phyloP scores from a whole-genome alignment of 2,329 filamentous ascomycete species.

The Penicillium sumatraense region DNA sequence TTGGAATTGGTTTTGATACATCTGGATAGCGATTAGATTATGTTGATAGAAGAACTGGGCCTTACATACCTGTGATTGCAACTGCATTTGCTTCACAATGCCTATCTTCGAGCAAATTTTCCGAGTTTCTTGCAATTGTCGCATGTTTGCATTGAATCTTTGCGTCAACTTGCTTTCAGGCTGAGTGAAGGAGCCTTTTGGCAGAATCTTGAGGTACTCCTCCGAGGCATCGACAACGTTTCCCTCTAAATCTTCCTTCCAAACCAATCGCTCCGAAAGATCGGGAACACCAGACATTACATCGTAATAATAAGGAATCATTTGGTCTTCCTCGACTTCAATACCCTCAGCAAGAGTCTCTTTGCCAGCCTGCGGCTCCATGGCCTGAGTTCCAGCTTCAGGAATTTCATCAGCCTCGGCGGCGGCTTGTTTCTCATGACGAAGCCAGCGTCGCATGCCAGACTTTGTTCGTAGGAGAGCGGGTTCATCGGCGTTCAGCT shows the following conservation, averaged over 20 bases:
- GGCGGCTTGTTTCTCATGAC: constrained; percentile 74
- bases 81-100: constrained; percentile 99
- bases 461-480: constrained; percentile 83
- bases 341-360: constrained; percentile 95
- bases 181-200: constrained; percentile 73
- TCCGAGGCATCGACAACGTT: constrained; percentile 86
- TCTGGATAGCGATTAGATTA: constrained; percentile 54
- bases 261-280: constrained; percentile 75
- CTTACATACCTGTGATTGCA: constrained; percentile 85
- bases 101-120: constrained; percentile 96
- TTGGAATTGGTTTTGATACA: constrained; percentile 97
- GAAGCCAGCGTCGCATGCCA: constrained; percentile 86
- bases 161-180: constrained; percentile 74
- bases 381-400: constrained; percentile 51
- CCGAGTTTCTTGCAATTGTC: constrained; percentile 93
- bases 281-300: constrained; percentile 84
- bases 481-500: constrained; percentile 83
- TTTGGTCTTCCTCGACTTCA: constrained; percentile 80
- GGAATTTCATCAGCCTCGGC: constrained; percentile 53
- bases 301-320: constrained; percentile 94
- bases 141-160: constrained; percentile 88
- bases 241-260: constrained; percentile 88
- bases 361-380: constrained; percentile 56
- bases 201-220: constrained; percentile 79
- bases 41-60: background rate